Evolutionary conservation across 805 yeast genomes (phyloP).

Genomic region (Torulaspora quercuum): DNA sequence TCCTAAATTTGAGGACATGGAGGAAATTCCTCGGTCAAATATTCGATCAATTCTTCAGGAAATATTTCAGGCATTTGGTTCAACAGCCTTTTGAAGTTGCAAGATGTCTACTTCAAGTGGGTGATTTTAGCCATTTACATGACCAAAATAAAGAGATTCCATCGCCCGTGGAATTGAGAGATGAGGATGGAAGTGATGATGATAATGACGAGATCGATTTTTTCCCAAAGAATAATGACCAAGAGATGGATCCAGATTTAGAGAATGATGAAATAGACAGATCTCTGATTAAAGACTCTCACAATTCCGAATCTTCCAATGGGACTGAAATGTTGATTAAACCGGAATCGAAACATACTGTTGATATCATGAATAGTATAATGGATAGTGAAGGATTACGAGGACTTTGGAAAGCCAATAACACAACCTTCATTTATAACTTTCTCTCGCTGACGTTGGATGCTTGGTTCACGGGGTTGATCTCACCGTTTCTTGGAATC

Average conservation of each 20-base stretch:
- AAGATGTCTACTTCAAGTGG: conserved; percentile 75
- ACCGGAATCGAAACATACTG: conserved; percentile 59
- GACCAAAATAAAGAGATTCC: conserved; percentile 14
- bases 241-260: conserved; percentile 23
- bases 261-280: conserved; percentile 44
- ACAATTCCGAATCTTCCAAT: conserved; percentile 15
- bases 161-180: conserved; percentile 12
- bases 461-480: conserved; percentile 87
- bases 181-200: conserved; percentile 21
- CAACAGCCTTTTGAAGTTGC: conserved; percentile 89
- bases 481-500: conserved; percentile 73
- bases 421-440: conserved; percentile 74
- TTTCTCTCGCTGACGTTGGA: conserved; percentile 74
- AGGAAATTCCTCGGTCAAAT: conserved; percentile 55
- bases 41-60: conserved; percentile 57
- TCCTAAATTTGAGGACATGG: conserved; percentile 57
- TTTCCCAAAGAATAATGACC: conserved; percentile 20
- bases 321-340: conserved; percentile 34
- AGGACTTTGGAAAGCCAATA: conserved; percentile 69
- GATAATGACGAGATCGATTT: conserved; percentile 27
- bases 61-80: conserved; percentile 63
- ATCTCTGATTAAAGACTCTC: conserved; percentile 39
- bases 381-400: conserved; percentile 67
- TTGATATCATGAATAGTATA: conserved; percentile 61
- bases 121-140: conserved; percentile 46